A percentile compares a stretch with the other conserved stretches of the same genome.
Evolutionary conservation across 2,329 filamentous ascomycete species (phyloP).

Genomic region (Aphanoascus verrucosus): DNA sequence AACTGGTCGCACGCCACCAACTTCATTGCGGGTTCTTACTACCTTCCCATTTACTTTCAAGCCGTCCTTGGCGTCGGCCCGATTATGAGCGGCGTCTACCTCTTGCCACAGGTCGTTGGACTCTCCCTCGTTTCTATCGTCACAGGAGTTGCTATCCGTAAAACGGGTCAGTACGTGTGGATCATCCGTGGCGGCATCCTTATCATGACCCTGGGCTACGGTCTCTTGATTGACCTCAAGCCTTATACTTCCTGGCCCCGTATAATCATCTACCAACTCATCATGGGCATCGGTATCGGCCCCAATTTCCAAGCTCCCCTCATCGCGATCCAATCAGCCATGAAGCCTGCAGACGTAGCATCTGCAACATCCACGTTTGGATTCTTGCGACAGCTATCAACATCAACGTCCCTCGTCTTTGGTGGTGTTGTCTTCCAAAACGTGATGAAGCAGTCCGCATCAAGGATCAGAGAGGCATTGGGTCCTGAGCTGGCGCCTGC

Average conservation of each 20-base stretch:
- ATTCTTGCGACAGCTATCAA: slow-evolving; percentile 50
- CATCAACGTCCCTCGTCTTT: slow-evolving; percentile 48
- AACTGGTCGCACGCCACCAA: slow-evolving; percentile 65
- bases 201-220: slow-evolving; percentile 54
- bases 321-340: slow-evolving; percentile 53
- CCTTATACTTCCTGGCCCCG: slow-evolving; percentile 43
- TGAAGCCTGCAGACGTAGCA: slow-evolving; percentile 50
- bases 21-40: slow-evolving; percentile 70
- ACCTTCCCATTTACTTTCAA: slow-evolving; percentile 77
- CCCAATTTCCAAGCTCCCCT: slow-evolving; percentile 54
- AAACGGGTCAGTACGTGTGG: slow-evolving; percentile 55
- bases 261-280: slow-evolving; percentile 46
- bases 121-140: slow-evolving; percentile 53
- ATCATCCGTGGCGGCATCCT: slow-evolving; percentile 50
- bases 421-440: slow-evolving; percentile 44
- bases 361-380: slow-evolving; percentile 52
- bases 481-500: slow-evolving; percentile 14
- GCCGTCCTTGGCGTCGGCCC: slow-evolving; percentile 58
- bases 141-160: slow-evolving; percentile 61
- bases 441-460: slow-evolving; percentile 20
- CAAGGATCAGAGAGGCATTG: slow-evolving; percentile 10
- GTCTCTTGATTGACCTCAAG: slow-evolving; percentile 50
- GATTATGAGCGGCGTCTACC: slow-evolving; percentile 61
- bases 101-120: slow-evolving; percentile 59
- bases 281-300: slow-evolving; percentile 51